These are phyloP conservation scores for Multifurca ochricompacta DNA, from an alignment of 768 basidiomycete species.

Conservation along the genomic window DNA sequence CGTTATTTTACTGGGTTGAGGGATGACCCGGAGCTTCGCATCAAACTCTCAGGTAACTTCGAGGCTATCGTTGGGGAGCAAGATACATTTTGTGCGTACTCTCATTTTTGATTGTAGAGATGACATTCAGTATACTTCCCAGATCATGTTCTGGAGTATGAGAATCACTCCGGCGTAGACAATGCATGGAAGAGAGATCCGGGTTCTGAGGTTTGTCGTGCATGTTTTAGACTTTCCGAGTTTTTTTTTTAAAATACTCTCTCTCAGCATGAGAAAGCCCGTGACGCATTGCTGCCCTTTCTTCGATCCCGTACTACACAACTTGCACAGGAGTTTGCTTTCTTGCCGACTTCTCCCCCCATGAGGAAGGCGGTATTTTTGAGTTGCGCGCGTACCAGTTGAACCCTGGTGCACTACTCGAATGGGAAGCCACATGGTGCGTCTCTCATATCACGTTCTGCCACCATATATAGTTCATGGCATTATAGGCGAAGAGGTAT, in stretches of 20 bases:
- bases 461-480: not conserved
- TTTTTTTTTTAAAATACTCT: not conserved
- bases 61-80: slow-evolving; percentile 86
- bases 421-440: slow-evolving; percentile 94
- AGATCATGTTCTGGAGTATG: slow-evolving; percentile 84
- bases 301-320: slow-evolving; percentile 67
- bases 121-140: slow-evolving; percentile 1
- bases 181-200: slow-evolving; percentile 57
- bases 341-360: slow-evolving; percentile 90
- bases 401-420: slow-evolving; percentile 81
- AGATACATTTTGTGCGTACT: slow-evolving; percentile 64
- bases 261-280: slow-evolving; percentile 55
- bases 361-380: slow-evolving; percentile 82
- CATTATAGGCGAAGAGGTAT: slow-evolving; percentile 76
- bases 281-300: slow-evolving; percentile 69
- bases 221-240: not conserved
- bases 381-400: slow-evolving; percentile 87
- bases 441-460: slow-evolving; percentile 16
- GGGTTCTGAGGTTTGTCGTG: slow-evolving; percentile 50
- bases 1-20: slow-evolving; percentile 77
- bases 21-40: slow-evolving; percentile 60
- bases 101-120: not conserved
- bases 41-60: slow-evolving; percentile 92
- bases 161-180: slow-evolving; percentile 88
- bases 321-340: slow-evolving; percentile 89